A percentile compares a stretch with the other conserved stretches of the same genome.
These are phyloP conservation scores for Leucocoprinus leucothites DNA, from an alignment of 768 basidiomycete genomes.

Conservation along the genomic window DNA sequence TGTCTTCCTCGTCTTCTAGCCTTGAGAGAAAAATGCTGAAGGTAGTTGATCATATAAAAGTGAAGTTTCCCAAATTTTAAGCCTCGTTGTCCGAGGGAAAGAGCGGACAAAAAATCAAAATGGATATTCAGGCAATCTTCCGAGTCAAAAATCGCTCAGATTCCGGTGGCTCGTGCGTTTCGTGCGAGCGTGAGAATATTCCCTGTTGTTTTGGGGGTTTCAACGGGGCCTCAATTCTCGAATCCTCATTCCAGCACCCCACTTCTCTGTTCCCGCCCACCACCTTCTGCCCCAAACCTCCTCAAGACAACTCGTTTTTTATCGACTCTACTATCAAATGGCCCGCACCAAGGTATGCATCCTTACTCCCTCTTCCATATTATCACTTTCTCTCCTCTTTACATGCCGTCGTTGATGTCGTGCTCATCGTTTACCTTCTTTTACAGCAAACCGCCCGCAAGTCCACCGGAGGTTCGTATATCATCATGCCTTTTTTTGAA, in stretches of 20 bases:
- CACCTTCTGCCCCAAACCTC: conserved; percentile 22
- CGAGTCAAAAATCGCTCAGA: conserved; percentile 46
- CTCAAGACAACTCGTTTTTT: conserved; percentile 20
- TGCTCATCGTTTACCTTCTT: conserved; percentile 28
- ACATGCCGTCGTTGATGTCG: conserved; percentile 17
- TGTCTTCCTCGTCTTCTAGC: neutral
- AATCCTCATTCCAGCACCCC: conserved; percentile 36
- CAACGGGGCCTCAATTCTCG: conserved; percentile 30
- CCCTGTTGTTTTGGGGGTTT: conserved; percentile 35
- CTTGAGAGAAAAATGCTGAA: neutral
- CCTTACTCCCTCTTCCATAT: conserved; percentile 9
- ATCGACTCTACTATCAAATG: conserved; percentile 43
- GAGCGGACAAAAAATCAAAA: conserved; percentile 23
- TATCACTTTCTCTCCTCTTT: conserved; percentile 20
- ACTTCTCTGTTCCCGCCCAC: conserved; percentile 31
- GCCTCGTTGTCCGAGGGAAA: conserved; percentile 8
- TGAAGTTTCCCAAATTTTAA: conserved; percentile 1
- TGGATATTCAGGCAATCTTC: conserved; percentile 42
- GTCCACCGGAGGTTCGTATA: conserved; percentile 87
- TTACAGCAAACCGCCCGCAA: conserved; percentile 96
- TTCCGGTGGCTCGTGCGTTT: conserved; percentile 48
- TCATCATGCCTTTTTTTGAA: conserved; percentile 21
- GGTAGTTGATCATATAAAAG: neutral
- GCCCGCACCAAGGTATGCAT: conserved; percentile 80
- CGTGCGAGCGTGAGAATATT: conserved; percentile 45